A percentile compares a stretch with the other conserved stretches of the same genome.
Conservation (phyloP, 2,329 filamentous ascomycete genomes). For the Aspergillus nomiae region DNA sequence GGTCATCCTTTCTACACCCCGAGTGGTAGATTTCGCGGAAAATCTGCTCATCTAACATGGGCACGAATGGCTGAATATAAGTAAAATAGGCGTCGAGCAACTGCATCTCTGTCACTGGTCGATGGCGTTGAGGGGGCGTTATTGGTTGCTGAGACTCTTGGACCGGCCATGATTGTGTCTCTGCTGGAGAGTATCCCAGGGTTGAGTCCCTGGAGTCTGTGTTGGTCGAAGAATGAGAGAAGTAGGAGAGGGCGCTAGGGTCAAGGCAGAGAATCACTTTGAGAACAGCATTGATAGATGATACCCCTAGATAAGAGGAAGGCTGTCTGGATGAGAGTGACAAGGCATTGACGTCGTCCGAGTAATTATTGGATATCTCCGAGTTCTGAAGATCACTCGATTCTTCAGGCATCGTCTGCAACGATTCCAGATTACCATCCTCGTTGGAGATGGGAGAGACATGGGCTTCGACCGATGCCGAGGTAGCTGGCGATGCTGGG, state of each 20-base stretch:
- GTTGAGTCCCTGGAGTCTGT: conserved; percentile 16
- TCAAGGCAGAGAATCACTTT: conserved; percentile 66
- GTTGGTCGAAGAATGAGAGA: conserved; percentile 44
- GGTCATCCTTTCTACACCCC: conserved; percentile 64
- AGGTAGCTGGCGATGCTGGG: conserved; percentile 47
- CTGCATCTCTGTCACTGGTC: conserved; percentile 64
- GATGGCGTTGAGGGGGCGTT: conserved; percentile 55
- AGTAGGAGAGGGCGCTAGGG: conserved; percentile 52
- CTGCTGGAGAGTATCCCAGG: conserved; percentile 23
- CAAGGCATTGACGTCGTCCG: conserved; percentile 71
- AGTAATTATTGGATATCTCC: conserved; percentile 63
- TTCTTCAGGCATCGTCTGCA: conserved; percentile 76
- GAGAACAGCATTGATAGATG: conserved; percentile 72
- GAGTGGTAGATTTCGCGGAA: conserved; percentile 68
- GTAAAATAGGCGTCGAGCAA: conserved; percentile 77
- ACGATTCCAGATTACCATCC: conserved; percentile 57
- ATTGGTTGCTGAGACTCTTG: conserved; percentile 36
- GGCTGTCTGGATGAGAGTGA: conserved; percentile 63
- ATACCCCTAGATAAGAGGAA: conserved; percentile 70
- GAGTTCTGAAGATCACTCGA: conserved; percentile 44
- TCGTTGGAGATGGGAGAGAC: conserved; percentile 47
- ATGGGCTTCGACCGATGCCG: conserved; percentile 48
- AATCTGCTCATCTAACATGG: conserved; percentile 71
- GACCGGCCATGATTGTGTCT: conserved; percentile 27
- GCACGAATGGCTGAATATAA: conserved; percentile 70